phyloP scores from a whole-genome alignment of 768 basidiomycete genomes.

The Phylloporus rhodoxanthus region DNA sequence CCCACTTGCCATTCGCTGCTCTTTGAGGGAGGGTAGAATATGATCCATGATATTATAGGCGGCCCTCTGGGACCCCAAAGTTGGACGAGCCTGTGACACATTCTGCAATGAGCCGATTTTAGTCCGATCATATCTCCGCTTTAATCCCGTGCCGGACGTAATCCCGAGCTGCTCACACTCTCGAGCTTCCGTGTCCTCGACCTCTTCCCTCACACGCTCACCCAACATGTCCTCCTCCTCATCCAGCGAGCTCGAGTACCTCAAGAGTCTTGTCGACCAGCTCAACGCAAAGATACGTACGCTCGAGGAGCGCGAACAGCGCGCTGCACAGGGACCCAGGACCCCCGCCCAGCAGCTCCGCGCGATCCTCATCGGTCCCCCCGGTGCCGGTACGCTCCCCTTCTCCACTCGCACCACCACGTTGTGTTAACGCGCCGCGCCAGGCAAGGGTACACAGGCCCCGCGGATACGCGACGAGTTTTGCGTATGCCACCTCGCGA shows the following conservation, averaged over 20 bases:
- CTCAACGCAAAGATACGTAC: conserved; percentile 82
- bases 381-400: conserved; percentile 81
- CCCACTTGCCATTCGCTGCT: too few relatives aligned
- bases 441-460: conserved; percentile 98
- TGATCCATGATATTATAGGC: too few relatives aligned
- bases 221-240: conserved; percentile 23
- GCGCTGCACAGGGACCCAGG: conserved; percentile 35
- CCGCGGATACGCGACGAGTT: conserved; percentile 88
- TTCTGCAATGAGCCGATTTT: not conserved
- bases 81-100: too few relatives aligned
- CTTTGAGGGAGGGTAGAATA: too few relatives aligned
- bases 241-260: conserved; percentile 82
- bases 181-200: not conserved
- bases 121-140: conserved; percentile 22
- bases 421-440: not conserved
- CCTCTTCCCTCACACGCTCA: not conserved
- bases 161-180: conserved; percentile 3
- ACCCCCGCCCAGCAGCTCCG: conserved; percentile 76
- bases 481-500: conserved; percentile 97
- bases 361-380: conserved; percentile 92
- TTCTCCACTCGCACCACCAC: not conserved
- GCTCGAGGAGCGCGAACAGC: conserved; percentile 68
- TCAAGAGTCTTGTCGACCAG: conserved; percentile 87
- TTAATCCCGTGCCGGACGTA: conserved; percentile 15
- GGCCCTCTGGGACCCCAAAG: too few relatives aligned